phyloP scores from a whole-genome alignment of 2,329 filamentous ascomycete species.

The Stagonosporopsis chrysanthemi region DNA sequence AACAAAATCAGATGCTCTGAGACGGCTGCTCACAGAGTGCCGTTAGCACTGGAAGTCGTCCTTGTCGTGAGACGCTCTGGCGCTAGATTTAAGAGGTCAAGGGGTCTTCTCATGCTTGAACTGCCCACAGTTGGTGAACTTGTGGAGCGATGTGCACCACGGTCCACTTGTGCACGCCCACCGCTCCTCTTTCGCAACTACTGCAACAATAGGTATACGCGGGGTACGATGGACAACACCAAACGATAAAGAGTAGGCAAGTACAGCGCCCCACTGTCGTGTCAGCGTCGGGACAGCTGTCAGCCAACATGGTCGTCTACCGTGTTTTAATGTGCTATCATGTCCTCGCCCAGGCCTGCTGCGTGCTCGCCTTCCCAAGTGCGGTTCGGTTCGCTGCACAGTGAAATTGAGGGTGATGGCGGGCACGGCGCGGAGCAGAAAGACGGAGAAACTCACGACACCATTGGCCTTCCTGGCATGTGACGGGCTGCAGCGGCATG shows the following conservation, averaged over 20 bases:
- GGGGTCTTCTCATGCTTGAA: neutral
- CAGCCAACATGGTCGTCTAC: conserved; percentile 1
- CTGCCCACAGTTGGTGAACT: neutral
- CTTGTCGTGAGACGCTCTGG: too few species aligned
- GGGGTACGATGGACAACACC: conserved; percentile 15
- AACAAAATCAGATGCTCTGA: conserved; percentile 5
- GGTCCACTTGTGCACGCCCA: conserved; percentile 8
- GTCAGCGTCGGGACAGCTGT: conserved; percentile 22
- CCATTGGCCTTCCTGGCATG: conserved; percentile 34
- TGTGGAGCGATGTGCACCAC: conserved; percentile 3
- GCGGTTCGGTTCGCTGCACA: conserved; percentile 30
- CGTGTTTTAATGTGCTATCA: conserved; percentile 11
- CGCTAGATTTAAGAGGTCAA: too few species aligned
- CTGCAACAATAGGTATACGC: conserved; percentile 3
- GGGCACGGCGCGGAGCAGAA: conserved; percentile 25
- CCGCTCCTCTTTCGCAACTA: conserved; percentile 5
- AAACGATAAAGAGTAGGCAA: conserved; percentile 1
- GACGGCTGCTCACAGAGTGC: neutral
- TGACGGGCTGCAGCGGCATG: conserved; percentile 28
- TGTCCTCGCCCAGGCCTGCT: conserved; percentile 20
- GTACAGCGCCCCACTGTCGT: conserved; percentile 12
- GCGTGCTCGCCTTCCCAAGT: conserved; percentile 26
- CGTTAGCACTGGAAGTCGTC: too few species aligned
- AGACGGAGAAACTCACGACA: conserved; percentile 8
- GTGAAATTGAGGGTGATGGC: conserved; percentile 33